Evolutionary conservation across 2,329 filamentous ascomycete genomes (phyloP).

Genomic region (Sordariomycetes sp.): DNA sequence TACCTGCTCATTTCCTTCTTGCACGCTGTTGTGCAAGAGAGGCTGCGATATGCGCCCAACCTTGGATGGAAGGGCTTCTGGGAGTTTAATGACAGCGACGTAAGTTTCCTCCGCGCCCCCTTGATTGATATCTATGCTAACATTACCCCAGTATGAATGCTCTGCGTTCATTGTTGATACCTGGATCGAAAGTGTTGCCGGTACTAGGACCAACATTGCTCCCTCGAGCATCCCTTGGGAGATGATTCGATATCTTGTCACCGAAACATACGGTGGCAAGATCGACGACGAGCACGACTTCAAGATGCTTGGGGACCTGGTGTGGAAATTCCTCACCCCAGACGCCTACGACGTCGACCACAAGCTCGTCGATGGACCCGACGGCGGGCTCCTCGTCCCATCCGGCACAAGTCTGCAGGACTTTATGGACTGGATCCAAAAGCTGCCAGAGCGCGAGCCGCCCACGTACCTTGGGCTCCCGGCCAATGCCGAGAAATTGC

Average conservation of each 20-base stretch:
- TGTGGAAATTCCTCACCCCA: constrained; percentile 71
- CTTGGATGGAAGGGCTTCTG: constrained; percentile 98
- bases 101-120: constrained; percentile 44
- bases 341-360: constrained; percentile 89
- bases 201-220: constrained; percentile 83
- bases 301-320: constrained; percentile 60
- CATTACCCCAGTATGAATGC: constrained; percentile 70
- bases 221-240: constrained; percentile 94
- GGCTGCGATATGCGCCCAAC: constrained; percentile 85
- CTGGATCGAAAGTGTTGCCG: constrained; percentile 78
- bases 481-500: constrained; percentile 90
- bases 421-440: constrained; percentile 86
- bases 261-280: constrained; percentile 96
- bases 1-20: constrained; percentile 90
- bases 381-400: constrained; percentile 64
- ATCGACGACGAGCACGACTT: constrained; percentile 90
- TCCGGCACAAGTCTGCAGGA: constrained; percentile 73
- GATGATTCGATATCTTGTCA: constrained; percentile 82
- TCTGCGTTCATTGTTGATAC: constrained; percentile 92
- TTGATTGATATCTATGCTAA: constrained; percentile 5
- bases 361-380: constrained; percentile 65
- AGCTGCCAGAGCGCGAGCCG: constrained; percentile 87
- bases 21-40: constrained; percentile 91
- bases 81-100: constrained; percentile 99
- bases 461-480: constrained; percentile 91